phyloP scores from a whole-genome alignment of 345 rosid species.

The Euphorbia lathyris region DNA sequence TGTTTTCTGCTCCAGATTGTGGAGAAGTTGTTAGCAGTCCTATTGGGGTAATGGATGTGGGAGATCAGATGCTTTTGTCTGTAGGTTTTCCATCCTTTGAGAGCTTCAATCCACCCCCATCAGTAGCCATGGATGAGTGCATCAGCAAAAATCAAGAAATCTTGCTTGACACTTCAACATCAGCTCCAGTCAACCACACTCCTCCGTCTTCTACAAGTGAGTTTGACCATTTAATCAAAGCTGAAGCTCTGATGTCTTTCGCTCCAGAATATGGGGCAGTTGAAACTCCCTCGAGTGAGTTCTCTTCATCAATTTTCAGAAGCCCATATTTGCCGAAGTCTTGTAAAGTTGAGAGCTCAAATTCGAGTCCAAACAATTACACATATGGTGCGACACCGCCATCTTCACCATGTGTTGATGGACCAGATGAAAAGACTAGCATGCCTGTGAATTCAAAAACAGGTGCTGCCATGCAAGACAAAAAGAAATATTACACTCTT shows the following conservation, averaged over 20 bases:
- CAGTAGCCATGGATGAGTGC: slow-evolving; percentile 53
- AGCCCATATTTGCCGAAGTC: slow-evolving; percentile 87
- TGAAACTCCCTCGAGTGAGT: slow-evolving; percentile 65
- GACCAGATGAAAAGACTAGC: slow-evolving; percentile 58
- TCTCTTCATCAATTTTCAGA: slow-evolving; percentile 61
- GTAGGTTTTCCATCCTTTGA: slow-evolving; percentile 78
- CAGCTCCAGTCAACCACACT: slow-evolving; percentile 46
- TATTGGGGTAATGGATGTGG: slow-evolving; percentile 64
- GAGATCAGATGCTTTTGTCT: slow-evolving; percentile 78
- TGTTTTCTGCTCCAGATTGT: slow-evolving; percentile 75
- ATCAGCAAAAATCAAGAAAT: slow-evolving; percentile 69
- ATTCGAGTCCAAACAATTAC: slow-evolving; percentile 64
- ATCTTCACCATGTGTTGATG: slow-evolving; percentile 54
- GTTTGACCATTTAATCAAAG: slow-evolving; percentile 91
- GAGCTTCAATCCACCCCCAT: slow-evolving; percentile 63
- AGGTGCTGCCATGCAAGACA: slow-evolving; percentile 40
- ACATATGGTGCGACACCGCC: slow-evolving; percentile 86
- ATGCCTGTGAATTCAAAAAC: slow-evolving; percentile 42
- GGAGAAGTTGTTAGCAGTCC: slow-evolving; percentile 87
- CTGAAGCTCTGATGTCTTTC: slow-evolving; percentile 93
- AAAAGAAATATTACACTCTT: slow-evolving; percentile 61
- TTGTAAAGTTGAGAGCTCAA: slow-evolving; percentile 59
- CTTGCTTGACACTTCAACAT: slow-evolving; percentile 39
- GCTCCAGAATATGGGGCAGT: slow-evolving; percentile 97
- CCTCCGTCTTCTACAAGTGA: slow-evolving; percentile 51